A percentile compares a stretch with the other conserved stretches of the same genome.
Evolutionary conservation across 768 basidiomycete genomes (phyloP).

Genomic region (Trametes cingulata): DNA sequence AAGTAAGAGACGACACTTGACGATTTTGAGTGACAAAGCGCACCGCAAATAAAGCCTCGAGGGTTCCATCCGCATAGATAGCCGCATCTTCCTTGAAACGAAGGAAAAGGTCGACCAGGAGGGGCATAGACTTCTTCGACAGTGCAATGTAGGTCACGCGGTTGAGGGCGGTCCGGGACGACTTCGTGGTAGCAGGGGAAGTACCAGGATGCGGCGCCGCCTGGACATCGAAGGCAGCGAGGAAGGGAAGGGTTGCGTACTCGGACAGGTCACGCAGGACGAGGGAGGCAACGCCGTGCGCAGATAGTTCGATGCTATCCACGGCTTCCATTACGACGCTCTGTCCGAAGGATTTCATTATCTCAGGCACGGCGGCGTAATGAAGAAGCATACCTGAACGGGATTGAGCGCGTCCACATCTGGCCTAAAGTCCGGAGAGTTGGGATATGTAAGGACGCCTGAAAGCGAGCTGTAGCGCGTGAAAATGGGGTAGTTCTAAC

Average conservation of each 20-base stretch:
- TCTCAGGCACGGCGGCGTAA: slow-evolving; percentile 3
- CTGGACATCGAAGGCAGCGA: slow-evolving; percentile 70
- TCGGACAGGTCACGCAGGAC: slow-evolving; percentile 84
- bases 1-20: not conserved
- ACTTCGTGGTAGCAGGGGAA: slow-evolving; percentile 1
- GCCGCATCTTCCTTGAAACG: slow-evolving; percentile 58
- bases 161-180: slow-evolving; percentile 41
- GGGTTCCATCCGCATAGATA: slow-evolving; percentile 78
- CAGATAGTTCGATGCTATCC: slow-evolving; percentile 62
- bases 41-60: slow-evolving; percentile 82
- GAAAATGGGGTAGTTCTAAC: too few species aligned
- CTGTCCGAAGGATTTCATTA: slow-evolving; percentile 40
- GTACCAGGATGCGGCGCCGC: slow-evolving; percentile 13
- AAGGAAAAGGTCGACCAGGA: slow-evolving; percentile 75
- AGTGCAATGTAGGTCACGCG: slow-evolving; percentile 88
- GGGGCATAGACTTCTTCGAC: slow-evolving; percentile 86
- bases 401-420: slow-evolving; percentile 83
- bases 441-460: slow-evolving; percentile 79
- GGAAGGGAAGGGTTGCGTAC: slow-evolving; percentile 84
- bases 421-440: slow-evolving; percentile 83
- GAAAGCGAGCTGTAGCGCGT: not conserved
- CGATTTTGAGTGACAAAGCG: slow-evolving; percentile 23
- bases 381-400: slow-evolving; percentile 58
- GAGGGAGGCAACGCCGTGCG: slow-evolving; percentile 64
- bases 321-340: slow-evolving; percentile 72